Evolutionary conservation across 495 filamentous ascomycete genomes (phyloP).

Genomic region (Hypoxylon rickii): DNA sequence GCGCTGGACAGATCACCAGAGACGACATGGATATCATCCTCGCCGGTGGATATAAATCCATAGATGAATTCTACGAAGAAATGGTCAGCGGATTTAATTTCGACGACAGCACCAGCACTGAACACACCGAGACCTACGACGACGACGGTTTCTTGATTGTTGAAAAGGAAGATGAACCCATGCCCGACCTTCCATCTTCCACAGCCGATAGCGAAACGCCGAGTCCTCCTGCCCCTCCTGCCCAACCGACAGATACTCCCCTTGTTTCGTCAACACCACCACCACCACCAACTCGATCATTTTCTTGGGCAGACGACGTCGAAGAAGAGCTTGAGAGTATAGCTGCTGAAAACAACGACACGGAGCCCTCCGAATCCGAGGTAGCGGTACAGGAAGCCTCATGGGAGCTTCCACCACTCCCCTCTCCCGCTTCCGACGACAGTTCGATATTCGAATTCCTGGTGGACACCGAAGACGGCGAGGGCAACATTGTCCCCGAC

Average conservation of each 20-base stretch:
- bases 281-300: background rate
- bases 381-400: no score
- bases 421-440: background rate
- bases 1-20: background rate
- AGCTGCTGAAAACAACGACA: no score
- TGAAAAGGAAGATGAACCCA: background rate
- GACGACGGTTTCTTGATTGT: conserved; percentile 8
- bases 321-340: background rate
- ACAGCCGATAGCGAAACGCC: no score
- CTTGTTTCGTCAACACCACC: no score
- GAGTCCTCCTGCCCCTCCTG: background rate
- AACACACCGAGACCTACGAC: conserved; percentile 5
- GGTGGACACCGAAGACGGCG: background rate
- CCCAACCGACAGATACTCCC: no score
- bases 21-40: conserved; percentile 18
- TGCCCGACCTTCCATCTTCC: no score
- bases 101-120: background rate
- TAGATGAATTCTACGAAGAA: conserved; percentile 19
- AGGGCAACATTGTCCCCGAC: background rate
- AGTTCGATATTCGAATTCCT: background rate
- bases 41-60: conserved; percentile 1
- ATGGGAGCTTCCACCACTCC: no score
- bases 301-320: conserved; percentile 12
- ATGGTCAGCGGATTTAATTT: background rate
- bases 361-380: no score